These are phyloP conservation scores for Neurospora africana DNA, from an alignment of 495 filamentous ascomycete species.

Conservation along the genomic window DNA sequence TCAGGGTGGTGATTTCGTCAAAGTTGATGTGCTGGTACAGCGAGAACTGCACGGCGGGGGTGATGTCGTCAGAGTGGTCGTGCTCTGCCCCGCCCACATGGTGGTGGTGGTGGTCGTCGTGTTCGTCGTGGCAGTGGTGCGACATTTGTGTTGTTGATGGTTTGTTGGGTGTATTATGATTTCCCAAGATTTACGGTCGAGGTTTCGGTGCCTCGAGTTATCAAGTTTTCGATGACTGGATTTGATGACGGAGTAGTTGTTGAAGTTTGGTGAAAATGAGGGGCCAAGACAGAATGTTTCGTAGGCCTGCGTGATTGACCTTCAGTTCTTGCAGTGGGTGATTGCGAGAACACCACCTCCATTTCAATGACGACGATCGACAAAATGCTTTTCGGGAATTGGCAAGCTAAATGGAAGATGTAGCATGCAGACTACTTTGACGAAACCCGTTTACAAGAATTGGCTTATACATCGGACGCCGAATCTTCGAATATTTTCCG, in stretches of 20 bases:
- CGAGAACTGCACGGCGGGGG: slow-evolving; percentile 75
- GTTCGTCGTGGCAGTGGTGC: slow-evolving; percentile 21
- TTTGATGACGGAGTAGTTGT: not conserved
- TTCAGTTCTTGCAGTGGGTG: not conserved
- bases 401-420: not conserved
- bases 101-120: slow-evolving; percentile 21
- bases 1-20: slow-evolving; percentile 71
- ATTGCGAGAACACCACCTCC: not conserved
- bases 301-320: not conserved
- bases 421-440: not conserved
- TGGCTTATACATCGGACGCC: not conserved
- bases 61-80: slow-evolving; percentile 83
- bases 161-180: not conserved
- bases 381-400: not conserved
- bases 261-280: not conserved
- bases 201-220: not conserved
- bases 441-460: not conserved
- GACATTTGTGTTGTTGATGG: slow-evolving; percentile 27
- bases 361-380: not conserved
- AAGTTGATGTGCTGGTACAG: slow-evolving; percentile 90
- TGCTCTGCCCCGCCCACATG: slow-evolving; percentile 36
- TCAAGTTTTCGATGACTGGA: not conserved
- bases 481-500: not conserved
- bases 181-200: not conserved
- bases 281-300: not conserved